Percentiles rank a stretch among this genome's conserved stretches.
Evolutionary conservation across 352 stramenopile genomes (phyloP).

Genomic region (Pythium myriotylum): DNA sequence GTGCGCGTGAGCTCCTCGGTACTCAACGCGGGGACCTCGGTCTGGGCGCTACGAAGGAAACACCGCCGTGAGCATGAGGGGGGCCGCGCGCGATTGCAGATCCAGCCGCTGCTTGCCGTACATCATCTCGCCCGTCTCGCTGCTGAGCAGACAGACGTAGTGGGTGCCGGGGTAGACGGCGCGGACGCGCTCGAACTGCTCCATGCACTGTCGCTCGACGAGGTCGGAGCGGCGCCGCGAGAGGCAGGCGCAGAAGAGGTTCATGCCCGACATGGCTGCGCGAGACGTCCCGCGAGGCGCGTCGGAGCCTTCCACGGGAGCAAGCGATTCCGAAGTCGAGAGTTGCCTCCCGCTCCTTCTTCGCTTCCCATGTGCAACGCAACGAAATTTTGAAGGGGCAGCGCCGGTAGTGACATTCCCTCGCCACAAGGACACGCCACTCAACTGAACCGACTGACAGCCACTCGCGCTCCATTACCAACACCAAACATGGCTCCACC

Average conservation of each 20-base stretch:
- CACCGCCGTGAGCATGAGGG: too few species aligned
- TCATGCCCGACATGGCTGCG: constrained; percentile 40
- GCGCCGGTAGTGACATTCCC: constrained; percentile 9
- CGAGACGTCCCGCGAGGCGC: neutral
- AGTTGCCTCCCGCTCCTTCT: neutral
- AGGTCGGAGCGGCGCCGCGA: constrained; percentile 64
- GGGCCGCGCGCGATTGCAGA: too few species aligned
- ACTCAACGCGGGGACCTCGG: constrained; percentile 63
- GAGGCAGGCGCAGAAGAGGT: constrained; percentile 72
- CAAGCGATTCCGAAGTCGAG: constrained; percentile 4
- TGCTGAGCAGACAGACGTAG: constrained; percentile 83
- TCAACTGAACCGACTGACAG: neutral
- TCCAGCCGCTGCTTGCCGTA: constrained; percentile 26
- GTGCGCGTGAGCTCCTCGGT: constrained; percentile 78
- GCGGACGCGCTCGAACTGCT: constrained; percentile 80
- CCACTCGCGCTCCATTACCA: neutral
- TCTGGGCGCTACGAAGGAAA: constrained; percentile 51
- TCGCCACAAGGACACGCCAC: constrained; percentile 16
- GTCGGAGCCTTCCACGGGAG: neutral
- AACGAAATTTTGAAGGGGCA: constrained; percentile 23
- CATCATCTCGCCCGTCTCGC: constrained; percentile 79
- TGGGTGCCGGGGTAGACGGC: constrained; percentile 74
- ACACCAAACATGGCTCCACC: neutral
- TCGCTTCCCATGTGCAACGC: constrained; percentile 11
- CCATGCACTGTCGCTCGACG: constrained; percentile 56